Evolutionary conservation across 2,329 filamentous ascomycete genomes (phyloP).

Genomic region (Diaporthe destruens): DNA sequence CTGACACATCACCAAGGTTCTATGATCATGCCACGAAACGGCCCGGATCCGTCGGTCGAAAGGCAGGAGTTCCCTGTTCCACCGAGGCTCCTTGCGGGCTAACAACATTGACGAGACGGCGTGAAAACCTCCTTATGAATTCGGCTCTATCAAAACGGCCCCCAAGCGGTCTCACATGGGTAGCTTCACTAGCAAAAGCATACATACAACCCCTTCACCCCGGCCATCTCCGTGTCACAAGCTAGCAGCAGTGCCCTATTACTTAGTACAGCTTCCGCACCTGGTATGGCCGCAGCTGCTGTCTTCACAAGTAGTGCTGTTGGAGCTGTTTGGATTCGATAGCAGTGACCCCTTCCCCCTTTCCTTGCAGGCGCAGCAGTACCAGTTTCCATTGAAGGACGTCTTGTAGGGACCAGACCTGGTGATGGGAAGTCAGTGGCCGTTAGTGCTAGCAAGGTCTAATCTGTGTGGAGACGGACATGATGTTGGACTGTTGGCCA

Average conservation of each 20-base stretch:
- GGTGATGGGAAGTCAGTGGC: too few relatives aligned
- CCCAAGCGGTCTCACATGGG: slow-evolving; percentile 27
- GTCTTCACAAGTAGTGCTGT: slow-evolving; percentile 21
- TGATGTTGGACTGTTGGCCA: neutral
- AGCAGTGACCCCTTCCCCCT: neutral
- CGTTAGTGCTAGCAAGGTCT: too few relatives aligned
- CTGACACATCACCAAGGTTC: slow-evolving; percentile 10
- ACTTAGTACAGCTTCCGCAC: neutral
- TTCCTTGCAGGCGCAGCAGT: slow-evolving; percentile 27
- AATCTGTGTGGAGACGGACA: slow-evolving; percentile 10
- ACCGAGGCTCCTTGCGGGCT: slow-evolving; percentile 12
- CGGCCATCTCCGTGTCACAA: slow-evolving; percentile 21
- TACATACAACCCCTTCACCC: slow-evolving; percentile 20
- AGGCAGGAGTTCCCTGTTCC: slow-evolving; percentile 15
- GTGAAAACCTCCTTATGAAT: neutral
- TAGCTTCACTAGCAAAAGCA: slow-evolving; percentile 11
- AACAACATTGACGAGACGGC: neutral
- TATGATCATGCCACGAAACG: slow-evolving; percentile 4
- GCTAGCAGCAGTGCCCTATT: neutral
- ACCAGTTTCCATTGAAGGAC: slow-evolving; percentile 23
- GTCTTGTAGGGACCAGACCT: too few relatives aligned
- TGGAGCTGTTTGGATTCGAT: neutral
- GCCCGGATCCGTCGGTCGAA: slow-evolving; percentile 23
- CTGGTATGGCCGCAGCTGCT: neutral
- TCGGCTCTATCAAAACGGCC: slow-evolving; percentile 25